These are phyloP conservation scores for Sapria himalayana DNA, from an alignment of 345 rosid species.

Conservation along the genomic window DNA sequence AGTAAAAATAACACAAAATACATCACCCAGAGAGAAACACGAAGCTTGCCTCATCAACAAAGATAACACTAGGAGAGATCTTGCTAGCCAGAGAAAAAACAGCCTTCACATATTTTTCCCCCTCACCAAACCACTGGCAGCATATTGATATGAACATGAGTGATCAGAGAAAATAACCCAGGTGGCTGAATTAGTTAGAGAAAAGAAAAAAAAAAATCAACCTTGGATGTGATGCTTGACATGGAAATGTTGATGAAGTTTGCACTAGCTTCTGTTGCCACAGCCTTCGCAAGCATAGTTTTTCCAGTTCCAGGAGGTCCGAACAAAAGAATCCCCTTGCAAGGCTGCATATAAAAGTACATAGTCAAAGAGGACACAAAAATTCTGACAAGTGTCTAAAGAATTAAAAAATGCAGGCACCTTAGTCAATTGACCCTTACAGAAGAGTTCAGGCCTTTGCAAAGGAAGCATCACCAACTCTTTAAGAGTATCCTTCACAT, in stretches of 20 bases:
- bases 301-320: constrained; percentile 98
- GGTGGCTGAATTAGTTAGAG: constrained; percentile 3
- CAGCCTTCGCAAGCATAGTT: constrained; percentile 93
- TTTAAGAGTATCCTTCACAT: constrained; percentile 73
- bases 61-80: constrained; percentile 68
- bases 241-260: constrained; percentile 74
- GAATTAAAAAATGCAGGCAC: constrained; percentile 12
- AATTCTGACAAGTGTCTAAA: constrained; percentile 7
- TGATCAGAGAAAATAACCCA: too few relatives aligned
- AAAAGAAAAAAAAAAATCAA: constrained; percentile 8
- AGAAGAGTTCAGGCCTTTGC: constrained; percentile 72
- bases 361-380: background rate
- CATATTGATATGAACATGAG: too few relatives aligned
- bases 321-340: constrained; percentile 77
- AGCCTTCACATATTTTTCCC: constrained; percentile 82
- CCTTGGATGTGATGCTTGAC: constrained; percentile 91
- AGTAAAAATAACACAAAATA: background rate
- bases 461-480: constrained; percentile 89
- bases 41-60: constrained; percentile 71
- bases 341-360: constrained; percentile 32
- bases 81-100: constrained; percentile 81
- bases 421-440: constrained; percentile 78
- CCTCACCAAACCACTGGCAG: constrained; percentile 98
- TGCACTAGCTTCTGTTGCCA: constrained; percentile 98
- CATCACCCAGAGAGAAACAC: constrained; percentile 1